These are phyloP conservation scores for Alloascoidea hylecoeti DNA, from an alignment of 805 yeast genomes.

Conservation along the genomic window DNA sequence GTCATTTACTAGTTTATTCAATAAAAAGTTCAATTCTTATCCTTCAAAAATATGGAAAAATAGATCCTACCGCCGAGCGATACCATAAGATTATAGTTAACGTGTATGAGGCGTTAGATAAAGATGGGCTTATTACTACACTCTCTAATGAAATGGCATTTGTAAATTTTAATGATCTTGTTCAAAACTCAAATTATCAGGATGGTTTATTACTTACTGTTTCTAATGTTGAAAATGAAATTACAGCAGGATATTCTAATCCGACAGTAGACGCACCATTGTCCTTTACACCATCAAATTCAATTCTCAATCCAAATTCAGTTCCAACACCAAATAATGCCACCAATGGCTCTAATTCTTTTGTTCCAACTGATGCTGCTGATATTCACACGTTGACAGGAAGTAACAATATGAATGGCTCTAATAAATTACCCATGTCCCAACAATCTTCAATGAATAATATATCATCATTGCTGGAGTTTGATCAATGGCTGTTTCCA, in stretches of 20 bases:
- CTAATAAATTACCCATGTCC: not conserved
- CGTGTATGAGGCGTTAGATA: constrained; percentile 1
- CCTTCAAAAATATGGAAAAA: not conserved
- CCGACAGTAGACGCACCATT: not conserved
- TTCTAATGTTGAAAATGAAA: not conserved
- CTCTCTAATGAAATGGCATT: not conserved
- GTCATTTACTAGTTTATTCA: not conserved
- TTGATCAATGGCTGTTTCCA: not conserved
- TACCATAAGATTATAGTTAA: not conserved
- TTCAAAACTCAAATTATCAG: not conserved
- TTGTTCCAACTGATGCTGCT: not conserved
- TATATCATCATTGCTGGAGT: not conserved
- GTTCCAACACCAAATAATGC: too few relatives aligned
- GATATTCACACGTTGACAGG: too few relatives aligned
- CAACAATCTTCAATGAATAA: constrained; percentile 1
- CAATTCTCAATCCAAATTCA: too few relatives aligned
- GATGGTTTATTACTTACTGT: not conserved
- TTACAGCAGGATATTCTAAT: not conserved
- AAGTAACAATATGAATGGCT: too few relatives aligned
- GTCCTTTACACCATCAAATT: constrained; percentile 1
- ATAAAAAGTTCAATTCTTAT: not conserved
- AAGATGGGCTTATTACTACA: not conserved
- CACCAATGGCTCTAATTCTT: too few relatives aligned
- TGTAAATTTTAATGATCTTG: not conserved
- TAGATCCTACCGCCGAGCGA: not conserved